phyloP scores from a whole-genome alignment of 345 rosid genomes.

The Arabis hirsuta region DNA sequence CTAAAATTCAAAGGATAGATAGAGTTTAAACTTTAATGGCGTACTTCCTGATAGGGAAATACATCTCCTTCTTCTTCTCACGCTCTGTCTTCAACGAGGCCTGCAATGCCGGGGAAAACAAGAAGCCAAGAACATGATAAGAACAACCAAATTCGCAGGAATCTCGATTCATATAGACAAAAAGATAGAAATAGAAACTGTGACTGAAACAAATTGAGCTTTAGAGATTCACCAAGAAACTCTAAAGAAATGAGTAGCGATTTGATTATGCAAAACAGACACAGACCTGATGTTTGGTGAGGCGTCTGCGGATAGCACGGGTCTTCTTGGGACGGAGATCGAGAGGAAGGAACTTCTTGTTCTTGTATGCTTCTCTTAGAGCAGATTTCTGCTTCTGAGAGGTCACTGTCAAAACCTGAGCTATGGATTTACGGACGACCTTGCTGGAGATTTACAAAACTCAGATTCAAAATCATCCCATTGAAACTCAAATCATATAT shows the following conservation, averaged over 20 bases:
- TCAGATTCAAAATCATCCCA: background rate
- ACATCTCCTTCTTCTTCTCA: slow-evolving; percentile 70
- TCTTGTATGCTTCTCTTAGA: slow-evolving; percentile 85
- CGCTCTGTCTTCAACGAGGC: slow-evolving; percentile 64
- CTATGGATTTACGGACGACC: slow-evolving; percentile 90
- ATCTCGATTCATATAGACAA: too few relatives aligned
- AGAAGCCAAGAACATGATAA: background rate
- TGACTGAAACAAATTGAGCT: background rate
- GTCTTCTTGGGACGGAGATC: slow-evolving; percentile 99
- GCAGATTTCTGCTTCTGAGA: slow-evolving; percentile 90
- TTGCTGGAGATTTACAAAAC: slow-evolving; percentile 56
- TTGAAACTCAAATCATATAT: too few relatives aligned
- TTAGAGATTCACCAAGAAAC: background rate
- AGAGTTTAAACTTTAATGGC: slow-evolving; percentile 58
- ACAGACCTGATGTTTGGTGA: slow-evolving; percentile 87
- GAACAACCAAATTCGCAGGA: background rate
- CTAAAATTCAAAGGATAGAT: background rate
- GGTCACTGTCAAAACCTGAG: slow-evolving; percentile 89
- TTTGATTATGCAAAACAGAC: background rate
- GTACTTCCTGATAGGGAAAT: slow-evolving; percentile 70
- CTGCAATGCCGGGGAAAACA: slow-evolving; percentile 33
- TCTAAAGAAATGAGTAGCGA: background rate
- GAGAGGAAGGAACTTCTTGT: slow-evolving; percentile 89
- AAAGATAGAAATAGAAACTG: background rate
- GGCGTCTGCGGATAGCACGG: slow-evolving; percentile 86